Evolutionary conservation across 352 stramenopile species (phyloP).

Genomic region (Phytophthora cactorum): DNA sequence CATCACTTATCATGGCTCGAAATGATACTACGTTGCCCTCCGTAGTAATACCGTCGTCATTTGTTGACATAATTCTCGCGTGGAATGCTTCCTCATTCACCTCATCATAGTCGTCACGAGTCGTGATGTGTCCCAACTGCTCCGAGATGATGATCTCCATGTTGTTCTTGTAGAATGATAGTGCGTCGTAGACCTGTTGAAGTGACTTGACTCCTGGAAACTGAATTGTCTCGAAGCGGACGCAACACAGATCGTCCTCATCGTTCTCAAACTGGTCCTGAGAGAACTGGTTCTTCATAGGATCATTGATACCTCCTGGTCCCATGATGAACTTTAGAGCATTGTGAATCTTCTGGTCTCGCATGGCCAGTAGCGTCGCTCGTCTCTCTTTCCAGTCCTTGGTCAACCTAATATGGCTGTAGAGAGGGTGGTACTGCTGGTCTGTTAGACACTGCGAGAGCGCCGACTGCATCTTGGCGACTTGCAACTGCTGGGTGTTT

Average conservation of each 20-base stretch:
- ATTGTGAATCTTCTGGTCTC: slow-evolving; percentile 25
- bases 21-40: slow-evolving; percentile 44
- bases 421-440: slow-evolving; percentile 28
- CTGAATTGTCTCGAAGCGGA: slow-evolving; percentile 44
- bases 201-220: slow-evolving; percentile 35
- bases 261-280: slow-evolving; percentile 35
- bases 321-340: slow-evolving; percentile 33
- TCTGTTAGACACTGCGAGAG: slow-evolving; percentile 28
- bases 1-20: slow-evolving; percentile 24
- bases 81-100: slow-evolving; percentile 27
- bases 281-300: slow-evolving; percentile 23
- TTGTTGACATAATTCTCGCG: slow-evolving; percentile 32
- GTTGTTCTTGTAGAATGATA: slow-evolving; percentile 44
- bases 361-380: slow-evolving; percentile 20
- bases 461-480: slow-evolving; percentile 34
- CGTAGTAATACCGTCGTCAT: slow-evolving; percentile 26
- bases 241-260: slow-evolving; percentile 33
- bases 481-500: slow-evolving; percentile 22
- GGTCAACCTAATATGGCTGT: slow-evolving; percentile 30
- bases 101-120: slow-evolving; percentile 46
- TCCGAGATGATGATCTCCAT: slow-evolving; percentile 55
- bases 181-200: slow-evolving; percentile 45
- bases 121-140: slow-evolving; percentile 39
- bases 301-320: slow-evolving; percentile 5
- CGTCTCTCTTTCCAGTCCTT: slow-evolving; percentile 29